Base-by-base conservation (phyloP, 192 early-diverging fungal species). In the Coemansia sp. region DNA sequence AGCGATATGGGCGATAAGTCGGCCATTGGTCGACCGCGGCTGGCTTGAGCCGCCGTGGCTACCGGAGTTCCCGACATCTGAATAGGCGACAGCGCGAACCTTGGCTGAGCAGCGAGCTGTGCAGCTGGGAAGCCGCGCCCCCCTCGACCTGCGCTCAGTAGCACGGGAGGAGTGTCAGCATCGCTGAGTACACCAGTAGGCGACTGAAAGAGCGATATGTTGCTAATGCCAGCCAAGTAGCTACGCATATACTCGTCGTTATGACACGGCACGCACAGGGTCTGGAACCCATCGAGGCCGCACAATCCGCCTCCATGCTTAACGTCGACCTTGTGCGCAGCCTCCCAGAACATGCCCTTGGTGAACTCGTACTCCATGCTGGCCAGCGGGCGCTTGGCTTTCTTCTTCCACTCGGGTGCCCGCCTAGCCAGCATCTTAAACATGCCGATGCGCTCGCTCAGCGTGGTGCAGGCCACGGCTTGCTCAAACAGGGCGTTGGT, bases 301-400 rank as follows among this genome's bases (percentile, higher is more conserved):
- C 80, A 83, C 57, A 83, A 38, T 1, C 80, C 80, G 39, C 80
- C 80, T 40, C 80, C 80, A 12, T 74, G 68, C 60, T 66, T 66
- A 36, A 83, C 75, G 24, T 83, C 80, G 37, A 83, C 61, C 15
- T 54, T 59, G 38, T 83, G 80, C 0, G 80, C 80, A 2, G 80
- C 80, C 47, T 83, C 80, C 80, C 80, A 83, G 60, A 83, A 77
- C 80, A 77, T 77, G 24, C 80, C 80, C 32, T 61, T 35, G n/a
- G 54, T 70, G 36, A 83, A 83, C 15, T 47, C 56, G 40, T 61
- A 64, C 0, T 71, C 67, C 60, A 77, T 70, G 68, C 62, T 68
- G 6, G 49, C 12, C 31, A 77, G 63, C 64, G 71, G 71, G 51
- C 63, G 49, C 20, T 59, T 53, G 11, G 67, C 59, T 43, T 73